Evolutionary conservation across 2,329 filamentous ascomycete genomes (phyloP).

Genomic region (Dactylellina sp.): DNA sequence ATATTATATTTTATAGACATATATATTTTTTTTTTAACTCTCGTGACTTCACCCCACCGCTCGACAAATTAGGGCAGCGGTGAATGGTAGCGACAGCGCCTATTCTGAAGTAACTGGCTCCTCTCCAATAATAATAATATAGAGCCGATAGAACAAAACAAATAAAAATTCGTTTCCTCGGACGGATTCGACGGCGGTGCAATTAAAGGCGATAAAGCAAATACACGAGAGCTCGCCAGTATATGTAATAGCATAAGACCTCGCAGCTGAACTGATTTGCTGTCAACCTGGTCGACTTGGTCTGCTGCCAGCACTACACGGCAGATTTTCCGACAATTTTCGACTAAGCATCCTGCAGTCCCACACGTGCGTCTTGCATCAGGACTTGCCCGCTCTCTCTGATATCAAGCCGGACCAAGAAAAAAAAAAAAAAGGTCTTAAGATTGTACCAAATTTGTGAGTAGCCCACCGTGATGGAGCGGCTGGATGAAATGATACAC

Average conservation of each 20-base stretch:
- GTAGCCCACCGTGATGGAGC: slow-evolving; percentile 28
- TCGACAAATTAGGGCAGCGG: slow-evolving; percentile 31
- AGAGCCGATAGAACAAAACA: too few relatives aligned
- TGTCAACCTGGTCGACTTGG: slow-evolving; percentile 55
- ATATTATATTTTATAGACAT: too few relatives aligned
- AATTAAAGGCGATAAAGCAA: slow-evolving; percentile 26
- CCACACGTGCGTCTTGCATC: slow-evolving; percentile 54
- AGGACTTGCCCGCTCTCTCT: slow-evolving; percentile 22
- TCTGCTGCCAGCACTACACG: slow-evolving; percentile 54
- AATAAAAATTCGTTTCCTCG: not conserved
- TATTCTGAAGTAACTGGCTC: slow-evolving; percentile 30
- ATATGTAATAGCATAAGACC: too few relatives aligned
- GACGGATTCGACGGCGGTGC: not conserved
- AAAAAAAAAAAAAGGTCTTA: not conserved
- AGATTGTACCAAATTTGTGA: slow-evolving; percentile 22
- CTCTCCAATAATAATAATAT: too few relatives aligned
- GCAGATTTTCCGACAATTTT: slow-evolving; percentile 51
- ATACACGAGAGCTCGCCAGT: slow-evolving; percentile 40
- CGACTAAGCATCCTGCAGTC: slow-evolving; percentile 53
- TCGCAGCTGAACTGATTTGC: slow-evolving; percentile 52
- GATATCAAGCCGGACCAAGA: not conserved
- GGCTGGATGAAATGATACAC: slow-evolving; percentile 25
- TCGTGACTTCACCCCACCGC: slow-evolving; percentile 17
- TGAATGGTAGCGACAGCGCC: slow-evolving; percentile 45
- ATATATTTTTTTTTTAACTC: too few relatives aligned